Base-by-base conservation (phyloP, 768 basidiomycete genomes). In the Lactarius sanguifluus region DNA sequence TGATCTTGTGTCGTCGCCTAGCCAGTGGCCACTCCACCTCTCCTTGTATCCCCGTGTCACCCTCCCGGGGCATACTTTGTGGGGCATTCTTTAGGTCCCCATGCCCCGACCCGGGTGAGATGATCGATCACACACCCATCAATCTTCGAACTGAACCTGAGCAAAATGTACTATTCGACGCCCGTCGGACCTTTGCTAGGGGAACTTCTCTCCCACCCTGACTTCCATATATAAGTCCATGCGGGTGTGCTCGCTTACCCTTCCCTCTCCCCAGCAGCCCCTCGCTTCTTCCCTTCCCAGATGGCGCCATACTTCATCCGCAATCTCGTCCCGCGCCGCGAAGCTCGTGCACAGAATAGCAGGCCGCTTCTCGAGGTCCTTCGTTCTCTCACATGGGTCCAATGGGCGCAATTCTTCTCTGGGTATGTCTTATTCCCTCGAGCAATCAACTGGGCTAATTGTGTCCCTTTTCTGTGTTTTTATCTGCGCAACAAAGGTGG, bases 361-460 rank as follows among this genome's bases (percentile, higher is more conserved):
- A 56, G 79, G 40, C 79, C 82, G 3, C 62, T 85, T 25, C 68
- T 83, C 36, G 70, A 73, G 2, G 83, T 81, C 2, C 69, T 87
- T 45, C 63, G 58, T 23, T 71, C 72, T 13, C 68, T 87, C 59
- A 82, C 79, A 0, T 81, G 76, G 74, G 66, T 83, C 13, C 86
- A 87, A 66, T 82, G 81, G 77, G 81, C 82, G 1, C 79, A 84
- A 57, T 86, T 86, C 73, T 81, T 79, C 69, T 79, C 81, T 23
- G 86, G 86, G 84, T 86, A 70, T 20, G 59, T 32, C 3, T 18
- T 38, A 18, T 52, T 25, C 16, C 30, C 25, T 25, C 50, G 25
- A 52, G 13, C 5, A 52, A 52, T 23, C 43, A 52, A 52, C 50
- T 2, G 23, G 50, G 12, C 23, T 28, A 20, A 12, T 61, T 57